These are phyloP conservation scores for Thielaviopsis musarum DNA, from an alignment of 2,329 filamentous ascomycete species.

Conservation along the genomic window DNA sequence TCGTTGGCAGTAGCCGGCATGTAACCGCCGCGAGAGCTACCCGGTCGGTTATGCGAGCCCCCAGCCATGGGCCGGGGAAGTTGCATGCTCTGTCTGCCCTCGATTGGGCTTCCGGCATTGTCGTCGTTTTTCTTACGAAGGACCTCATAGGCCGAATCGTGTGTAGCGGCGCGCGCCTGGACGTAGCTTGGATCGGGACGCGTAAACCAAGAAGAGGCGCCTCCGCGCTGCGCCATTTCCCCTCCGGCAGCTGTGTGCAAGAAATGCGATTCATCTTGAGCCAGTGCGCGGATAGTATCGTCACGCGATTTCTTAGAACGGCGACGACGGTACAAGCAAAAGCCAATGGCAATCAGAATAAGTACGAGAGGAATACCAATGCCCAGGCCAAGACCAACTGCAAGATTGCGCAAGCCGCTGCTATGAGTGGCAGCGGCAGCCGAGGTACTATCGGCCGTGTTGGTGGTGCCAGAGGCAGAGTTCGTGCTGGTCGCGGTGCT, in stretches of 20 bases:
- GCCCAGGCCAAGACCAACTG: conserved; percentile 48
- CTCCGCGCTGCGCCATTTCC: conserved; percentile 27
- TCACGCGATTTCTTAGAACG: conserved; percentile 24
- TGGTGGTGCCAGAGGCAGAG: conserved; percentile 8
- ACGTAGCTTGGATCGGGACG: conserved; percentile 9
- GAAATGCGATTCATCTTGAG: conserved; percentile 32
- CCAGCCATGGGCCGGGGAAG: neutral
- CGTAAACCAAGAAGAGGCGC: conserved; percentile 19
- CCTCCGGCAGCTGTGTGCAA: conserved; percentile 17
- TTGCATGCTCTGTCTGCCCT: conserved; percentile 15
- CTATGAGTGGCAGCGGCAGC: neutral
- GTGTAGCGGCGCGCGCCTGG: conserved; percentile 12
- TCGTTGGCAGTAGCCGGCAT: conserved; percentile 13
- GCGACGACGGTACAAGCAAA: conserved; percentile 26
- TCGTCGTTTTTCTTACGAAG: conserved; percentile 22
- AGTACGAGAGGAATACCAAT: conserved; percentile 40
- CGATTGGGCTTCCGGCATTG: conserved; percentile 19
- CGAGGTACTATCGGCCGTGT: neutral
- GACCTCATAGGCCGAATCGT: conserved; percentile 21
- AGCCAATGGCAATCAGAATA: conserved; percentile 29
- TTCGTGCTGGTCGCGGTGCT: conserved; percentile 1
- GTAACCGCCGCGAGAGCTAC: conserved; percentile 12
- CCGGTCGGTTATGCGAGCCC: conserved; percentile 1
- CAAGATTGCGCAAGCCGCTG: conserved; percentile 21
- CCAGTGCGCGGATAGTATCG: conserved; percentile 29